phyloP scores from a whole-genome alignment of 139 green algal genomes.

The Dunaliella primolecta region DNA sequence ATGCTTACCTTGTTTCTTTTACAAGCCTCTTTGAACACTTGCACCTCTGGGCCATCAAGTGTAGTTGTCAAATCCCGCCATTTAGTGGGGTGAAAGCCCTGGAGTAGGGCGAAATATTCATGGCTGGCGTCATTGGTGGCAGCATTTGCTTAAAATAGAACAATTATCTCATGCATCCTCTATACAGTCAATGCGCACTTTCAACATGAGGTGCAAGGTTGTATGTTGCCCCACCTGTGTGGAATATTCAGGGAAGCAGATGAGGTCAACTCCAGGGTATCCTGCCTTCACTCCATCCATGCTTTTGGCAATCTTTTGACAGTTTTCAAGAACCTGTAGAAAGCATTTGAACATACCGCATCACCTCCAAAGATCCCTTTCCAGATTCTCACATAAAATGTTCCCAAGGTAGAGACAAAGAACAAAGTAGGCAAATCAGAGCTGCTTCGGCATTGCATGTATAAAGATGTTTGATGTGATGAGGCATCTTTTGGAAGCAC shows the following conservation, averaged over 20 bases:
- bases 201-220: neutral
- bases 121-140: neutral
- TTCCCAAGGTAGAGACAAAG: too few relatives aligned
- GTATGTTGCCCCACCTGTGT: constrained; percentile 16
- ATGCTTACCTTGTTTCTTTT: constrained; percentile 33
- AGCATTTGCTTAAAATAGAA: neutral
- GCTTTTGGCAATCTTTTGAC: constrained; percentile 28
- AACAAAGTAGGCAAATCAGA: too few relatives aligned
- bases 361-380: too few relatives aligned
- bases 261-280: constrained; percentile 45
- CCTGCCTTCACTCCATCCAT: constrained; percentile 39
- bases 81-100: constrained; percentile 45
- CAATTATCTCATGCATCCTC: neutral
- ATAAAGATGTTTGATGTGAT: too few relatives aligned
- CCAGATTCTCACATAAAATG: too few relatives aligned
- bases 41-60: constrained; percentile 42
- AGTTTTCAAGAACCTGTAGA: constrained; percentile 31
- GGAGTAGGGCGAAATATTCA: neutral
- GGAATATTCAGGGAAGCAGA: constrained; percentile 43
- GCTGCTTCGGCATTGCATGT: too few relatives aligned
- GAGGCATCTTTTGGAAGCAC: too few relatives aligned
- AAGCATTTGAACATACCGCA: too few relatives aligned
- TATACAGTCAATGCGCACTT: neutral
- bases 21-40: constrained; percentile 47
- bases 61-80: constrained; percentile 49